Evolutionary conservation across 2,329 filamentous ascomycete species (phyloP).

Genomic region (Colletotrichum incanum): DNA sequence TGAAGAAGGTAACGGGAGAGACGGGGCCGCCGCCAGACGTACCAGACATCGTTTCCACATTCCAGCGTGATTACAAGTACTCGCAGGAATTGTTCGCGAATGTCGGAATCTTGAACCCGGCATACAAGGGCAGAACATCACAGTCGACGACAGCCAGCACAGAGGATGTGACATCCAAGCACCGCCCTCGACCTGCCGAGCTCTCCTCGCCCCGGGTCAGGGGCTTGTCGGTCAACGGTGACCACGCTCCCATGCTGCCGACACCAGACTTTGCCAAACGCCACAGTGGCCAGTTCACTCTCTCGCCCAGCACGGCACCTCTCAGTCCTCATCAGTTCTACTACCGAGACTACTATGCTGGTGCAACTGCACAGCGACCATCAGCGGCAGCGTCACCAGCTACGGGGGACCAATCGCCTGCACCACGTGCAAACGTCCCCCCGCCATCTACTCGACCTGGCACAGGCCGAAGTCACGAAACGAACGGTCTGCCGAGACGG

Average conservation of each 20-base stretch:
- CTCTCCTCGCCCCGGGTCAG: slow-evolving; percentile 66
- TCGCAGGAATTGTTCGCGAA: slow-evolving; percentile 80
- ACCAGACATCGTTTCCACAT: slow-evolving; percentile 82
- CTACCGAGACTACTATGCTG: slow-evolving; percentile 70
- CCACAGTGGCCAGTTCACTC: slow-evolving; percentile 76
- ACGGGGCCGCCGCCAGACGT: slow-evolving; percentile 76
- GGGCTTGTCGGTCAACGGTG: slow-evolving; percentile 74
- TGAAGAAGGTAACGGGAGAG: slow-evolving; percentile 81
- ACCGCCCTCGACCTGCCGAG: slow-evolving; percentile 65
- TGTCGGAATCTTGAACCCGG: slow-evolving; percentile 85
- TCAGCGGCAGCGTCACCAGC: slow-evolving; percentile 62
- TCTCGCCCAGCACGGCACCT: slow-evolving; percentile 67
- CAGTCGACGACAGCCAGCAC: slow-evolving; percentile 72
- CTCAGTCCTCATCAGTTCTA: slow-evolving; percentile 70
- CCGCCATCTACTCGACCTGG: slow-evolving; percentile 65
- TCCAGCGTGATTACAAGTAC: slow-evolving; percentile 84
- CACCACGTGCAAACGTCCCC: slow-evolving; percentile 56
- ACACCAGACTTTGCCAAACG: slow-evolving; percentile 77
- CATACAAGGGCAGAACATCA: slow-evolving; percentile 71
- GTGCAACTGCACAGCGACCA: slow-evolving; percentile 54
- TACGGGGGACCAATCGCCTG: slow-evolving; percentile 67
- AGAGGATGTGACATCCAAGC: slow-evolving; percentile 66
- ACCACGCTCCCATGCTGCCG: slow-evolving; percentile 74
- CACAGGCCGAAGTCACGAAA: slow-evolving; percentile 74
- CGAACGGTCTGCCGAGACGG: slow-evolving; percentile 64